Percentiles rank a stretch among this genome's conserved stretches.
phyloP scores from a whole-genome alignment of 352 stramenopile genomes.

The Phytophthora syringae region DNA sequence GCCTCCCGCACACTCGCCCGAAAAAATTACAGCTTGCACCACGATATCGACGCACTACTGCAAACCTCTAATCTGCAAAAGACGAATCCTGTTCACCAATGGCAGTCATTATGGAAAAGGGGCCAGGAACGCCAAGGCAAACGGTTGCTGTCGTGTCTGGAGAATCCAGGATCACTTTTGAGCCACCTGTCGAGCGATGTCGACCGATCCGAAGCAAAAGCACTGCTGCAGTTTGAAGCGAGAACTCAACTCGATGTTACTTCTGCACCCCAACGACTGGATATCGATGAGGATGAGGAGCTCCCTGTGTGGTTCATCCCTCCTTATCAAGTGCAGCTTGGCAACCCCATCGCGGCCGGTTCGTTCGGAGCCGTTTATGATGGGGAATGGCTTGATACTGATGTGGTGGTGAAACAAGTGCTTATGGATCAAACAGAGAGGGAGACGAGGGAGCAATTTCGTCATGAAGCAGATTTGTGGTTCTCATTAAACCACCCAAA shows the following conservation, averaged over 20 bases:
- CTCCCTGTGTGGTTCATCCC: conserved; percentile 27
- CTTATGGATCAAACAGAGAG: conserved; percentile 5
- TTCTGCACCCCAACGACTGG: background rate
- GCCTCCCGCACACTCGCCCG: conserved; percentile 16
- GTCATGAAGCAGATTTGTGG: conserved; percentile 29
- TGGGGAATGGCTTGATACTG: conserved; percentile 23
- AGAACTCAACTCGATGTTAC: background rate
- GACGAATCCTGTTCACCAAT: conserved; percentile 8
- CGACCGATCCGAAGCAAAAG: conserved; percentile 15
- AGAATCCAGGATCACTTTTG: conserved; percentile 9
- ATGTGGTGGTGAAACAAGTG: conserved; percentile 30
- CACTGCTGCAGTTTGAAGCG: conserved; percentile 15
- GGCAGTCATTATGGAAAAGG: conserved; percentile 14
- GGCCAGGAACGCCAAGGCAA: background rate
- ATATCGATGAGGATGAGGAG: background rate
- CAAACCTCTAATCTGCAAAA: conserved; percentile 4
- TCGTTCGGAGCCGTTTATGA: conserved; percentile 30
- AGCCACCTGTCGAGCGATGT: conserved; percentile 11
- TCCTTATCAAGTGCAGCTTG: conserved; percentile 24
- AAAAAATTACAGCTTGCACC: conserved; percentile 28
- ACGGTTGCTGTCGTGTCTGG: conserved; percentile 1
- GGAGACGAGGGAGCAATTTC: conserved; percentile 20
- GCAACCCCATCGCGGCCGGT: conserved; percentile 15
- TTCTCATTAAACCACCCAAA: conserved; percentile 30
- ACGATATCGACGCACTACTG: conserved; percentile 24